phyloP scores from a whole-genome alignment of 768 basidiomycete genomes.

The Exsudoporus frostii region DNA sequence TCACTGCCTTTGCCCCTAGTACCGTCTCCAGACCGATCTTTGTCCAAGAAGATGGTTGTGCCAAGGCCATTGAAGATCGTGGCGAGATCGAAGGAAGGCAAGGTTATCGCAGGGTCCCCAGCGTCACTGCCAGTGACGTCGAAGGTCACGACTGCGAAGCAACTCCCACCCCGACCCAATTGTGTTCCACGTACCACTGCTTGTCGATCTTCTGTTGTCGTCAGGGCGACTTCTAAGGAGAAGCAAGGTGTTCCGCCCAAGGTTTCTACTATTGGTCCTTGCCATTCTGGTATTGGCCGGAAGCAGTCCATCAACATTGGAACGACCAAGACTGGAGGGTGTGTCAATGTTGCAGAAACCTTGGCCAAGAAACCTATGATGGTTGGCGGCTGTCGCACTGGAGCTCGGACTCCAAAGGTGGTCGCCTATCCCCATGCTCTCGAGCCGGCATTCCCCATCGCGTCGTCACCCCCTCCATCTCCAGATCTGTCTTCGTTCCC shows the following conservation, averaged over 20 bases:
- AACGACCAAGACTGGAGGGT: not conserved
- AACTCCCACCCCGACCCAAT: not conserved
- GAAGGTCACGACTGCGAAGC: not conserved
- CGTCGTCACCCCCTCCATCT: not conserved
- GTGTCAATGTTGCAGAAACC: not conserved
- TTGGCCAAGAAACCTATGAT: not conserved
- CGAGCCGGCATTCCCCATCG: too few species aligned
- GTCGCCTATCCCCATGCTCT: not conserved
- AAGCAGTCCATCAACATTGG: not conserved
- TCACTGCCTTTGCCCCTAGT: not conserved
- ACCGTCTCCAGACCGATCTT: too few species aligned
- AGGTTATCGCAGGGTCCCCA: not conserved
- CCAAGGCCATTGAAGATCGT: not conserved
- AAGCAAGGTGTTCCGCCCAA: not conserved
- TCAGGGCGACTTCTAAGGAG: not conserved
- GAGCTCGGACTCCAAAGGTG: not conserved
- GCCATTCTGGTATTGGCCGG: too few species aligned
- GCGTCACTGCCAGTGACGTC: too few species aligned
- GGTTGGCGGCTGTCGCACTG: not conserved
- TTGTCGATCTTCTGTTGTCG: not conserved
- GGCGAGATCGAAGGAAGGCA: not conserved
- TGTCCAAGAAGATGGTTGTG: not conserved
- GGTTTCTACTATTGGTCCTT: not conserved
- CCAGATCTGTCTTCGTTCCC: slow-evolving; percentile 1
- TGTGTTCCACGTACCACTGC: not conserved